Evolutionary conservation across 768 basidiomycete genomes (phyloP).

Genomic region (Lactarius evosmus): DNA sequence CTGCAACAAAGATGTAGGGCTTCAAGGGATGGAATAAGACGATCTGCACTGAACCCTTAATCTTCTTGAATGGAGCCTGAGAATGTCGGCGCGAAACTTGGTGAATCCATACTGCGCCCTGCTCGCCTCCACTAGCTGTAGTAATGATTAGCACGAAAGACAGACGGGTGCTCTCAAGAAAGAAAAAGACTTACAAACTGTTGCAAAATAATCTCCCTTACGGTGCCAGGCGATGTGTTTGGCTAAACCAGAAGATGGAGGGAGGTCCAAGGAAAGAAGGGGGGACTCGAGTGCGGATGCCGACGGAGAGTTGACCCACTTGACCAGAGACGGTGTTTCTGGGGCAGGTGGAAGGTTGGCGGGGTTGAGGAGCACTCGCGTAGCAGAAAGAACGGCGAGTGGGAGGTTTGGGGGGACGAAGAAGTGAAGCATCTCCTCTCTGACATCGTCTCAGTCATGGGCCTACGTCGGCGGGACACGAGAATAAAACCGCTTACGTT

Average conservation of each 20-base stretch:
- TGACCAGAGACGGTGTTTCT: constrained; percentile 57
- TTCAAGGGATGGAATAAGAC: constrained; percentile 94
- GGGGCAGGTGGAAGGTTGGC: constrained; percentile 57
- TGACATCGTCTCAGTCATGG: constrained; percentile 34
- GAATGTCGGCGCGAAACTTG: constrained; percentile 92
- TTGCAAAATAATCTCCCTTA: constrained; percentile 92
- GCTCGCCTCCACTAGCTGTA: constrained; percentile 61
- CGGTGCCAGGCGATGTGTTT: constrained; percentile 91
- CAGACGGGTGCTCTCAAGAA: not conserved
- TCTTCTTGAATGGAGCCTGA: constrained; percentile 96
- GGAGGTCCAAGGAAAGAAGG: constrained; percentile 59
- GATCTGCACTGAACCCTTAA: constrained; percentile 85
- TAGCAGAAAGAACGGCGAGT: constrained; percentile 52
- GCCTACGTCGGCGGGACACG: constrained; percentile 2
- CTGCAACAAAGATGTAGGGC: constrained; percentile 97
- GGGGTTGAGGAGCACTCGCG: constrained; percentile 60
- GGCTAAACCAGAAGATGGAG: constrained; percentile 62
- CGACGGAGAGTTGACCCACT: constrained; percentile 58
- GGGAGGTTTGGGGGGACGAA: constrained; percentile 78
- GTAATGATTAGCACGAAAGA: constrained; percentile 1
- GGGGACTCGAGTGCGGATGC: constrained; percentile 47
- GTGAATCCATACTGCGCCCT: constrained; percentile 92
- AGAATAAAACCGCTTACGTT: constrained; percentile 51
- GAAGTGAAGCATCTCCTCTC: constrained; percentile 78
- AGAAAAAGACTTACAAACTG: constrained; percentile 72